Base-by-base conservation (phyloP, 1,139 yeast species). In the Yamadazyma dendronema region DNA sequence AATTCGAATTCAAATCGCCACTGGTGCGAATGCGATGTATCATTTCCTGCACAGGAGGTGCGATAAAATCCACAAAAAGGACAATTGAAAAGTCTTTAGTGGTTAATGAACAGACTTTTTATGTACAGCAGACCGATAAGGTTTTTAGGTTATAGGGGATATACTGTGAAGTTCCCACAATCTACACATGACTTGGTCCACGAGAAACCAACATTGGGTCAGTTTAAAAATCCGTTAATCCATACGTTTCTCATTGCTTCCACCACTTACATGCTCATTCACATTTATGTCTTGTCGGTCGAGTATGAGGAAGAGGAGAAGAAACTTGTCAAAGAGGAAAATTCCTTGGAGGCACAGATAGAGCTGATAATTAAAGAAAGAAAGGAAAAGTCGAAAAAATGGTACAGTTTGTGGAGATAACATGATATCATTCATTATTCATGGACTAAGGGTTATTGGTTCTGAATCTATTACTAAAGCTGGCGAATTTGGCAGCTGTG, bases 161-260 rank as follows among this genome's bases (percentile, higher is more conserved):
- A 36, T 21, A 14, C 46, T 26, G 43, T 44, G 9, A 38, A 37
- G 28, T 44, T 46, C 23, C 49, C 49, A 2, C 43, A 39, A 29
- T 16, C 26, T 16, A 7, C 25, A 10, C n/a, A 28, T 2, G 40
- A 32, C 17, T 21, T 23, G 28, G 26, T 22, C 29, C 36, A 33
- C 14, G 30, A 17, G 11, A 65, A 66, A 41, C 76, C 76, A 6
- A 54, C 46, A 17, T 40, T 71, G 13, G 51, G 65, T 17, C 67
- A 71, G 44, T 71, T 71, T 49, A 57, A 54, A 37, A 56, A 52
- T 40, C 73, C 77, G 4, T 49, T 69, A 15, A 54, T 64, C 30
- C 70, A 71, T 45, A 59, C 70, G 3, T 66, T 71, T 36, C 57
- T 70, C 22, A 48, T 70, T 17, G 74, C 76, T 3, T 62, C 72